Base-by-base conservation (phyloP, 192 early-diverging fungal genomes). In the Phlyctochytrium arcticum region DNA sequence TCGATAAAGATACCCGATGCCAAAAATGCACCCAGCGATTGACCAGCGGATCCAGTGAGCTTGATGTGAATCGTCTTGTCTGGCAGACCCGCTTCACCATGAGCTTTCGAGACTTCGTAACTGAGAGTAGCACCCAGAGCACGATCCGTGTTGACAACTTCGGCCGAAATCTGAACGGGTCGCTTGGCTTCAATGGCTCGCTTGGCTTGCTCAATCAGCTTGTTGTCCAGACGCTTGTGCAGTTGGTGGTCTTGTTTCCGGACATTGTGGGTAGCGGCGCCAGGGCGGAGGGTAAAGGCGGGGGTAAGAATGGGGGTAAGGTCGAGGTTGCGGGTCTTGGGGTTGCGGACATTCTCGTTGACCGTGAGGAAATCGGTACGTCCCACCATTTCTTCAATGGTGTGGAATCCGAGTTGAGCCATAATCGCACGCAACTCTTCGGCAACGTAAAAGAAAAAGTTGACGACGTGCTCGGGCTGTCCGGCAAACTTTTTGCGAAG, bases 381-480 rank as follows among this genome's bases (percentile, higher is more conserved):
- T 27, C 96, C 96, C 50, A 98, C 95, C 94, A 98, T 93, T 67
- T 97, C 94, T 67, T 92, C 87, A 60, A 98, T 86, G 17, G 88
- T 87, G 67, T 92, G 89, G 85, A 91, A 88, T 37, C 96, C 96
- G 30, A 98, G 89, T 54, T 79, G 79, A 26, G 96, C 93, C 96
- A 98, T 98, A 71, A 96, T 87, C 27, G 79, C 73, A 54, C 96
- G 89, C 65, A 88, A 72, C 62, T 98, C 95, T 71, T 98, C 96
- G 27, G 93, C 92, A 65, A 98, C 81, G 72, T 94, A 98, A 84
- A 87, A 87, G 86, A 98, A 98, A 83, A 98, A 98, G 81, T 98
- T 97, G 69, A 98, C 80, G 21, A 98, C 93, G 57, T 98, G 87
- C 72, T 98, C 96, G n/a, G 96, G 95, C 54, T 79, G 76, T 21